phyloP scores from a whole-genome alignment of 1,139 yeast species.

The Lodderomyces theae region DNA sequence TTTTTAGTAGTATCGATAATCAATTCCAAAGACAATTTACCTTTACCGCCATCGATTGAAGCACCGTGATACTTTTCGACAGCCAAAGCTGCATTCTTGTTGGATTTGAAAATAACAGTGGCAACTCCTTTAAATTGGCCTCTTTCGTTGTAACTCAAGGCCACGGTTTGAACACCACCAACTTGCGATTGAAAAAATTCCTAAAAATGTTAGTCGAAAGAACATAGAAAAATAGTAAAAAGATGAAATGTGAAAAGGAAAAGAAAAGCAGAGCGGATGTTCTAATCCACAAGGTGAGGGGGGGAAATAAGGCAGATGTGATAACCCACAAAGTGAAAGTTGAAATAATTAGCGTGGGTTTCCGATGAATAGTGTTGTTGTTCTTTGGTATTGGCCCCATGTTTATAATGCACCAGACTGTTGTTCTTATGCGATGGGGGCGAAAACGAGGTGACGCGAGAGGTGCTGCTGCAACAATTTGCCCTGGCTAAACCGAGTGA shows the following conservation, averaged over 20 bases:
- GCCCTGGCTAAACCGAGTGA: too few relatives aligned
- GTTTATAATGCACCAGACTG: too few relatives aligned
- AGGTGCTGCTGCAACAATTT: too few relatives aligned
- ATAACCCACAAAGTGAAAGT: neutral
- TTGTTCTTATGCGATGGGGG: too few relatives aligned
- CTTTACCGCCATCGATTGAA: slow-evolving; percentile 85
- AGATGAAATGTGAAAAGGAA: slow-evolving; percentile 7
- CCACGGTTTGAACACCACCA: slow-evolving; percentile 76
- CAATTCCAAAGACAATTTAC: slow-evolving; percentile 77
- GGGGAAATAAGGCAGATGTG: too few relatives aligned
- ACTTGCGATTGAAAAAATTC: slow-evolving; percentile 86
- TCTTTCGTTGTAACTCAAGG: slow-evolving; percentile 76
- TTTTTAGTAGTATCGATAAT: slow-evolving; percentile 80
- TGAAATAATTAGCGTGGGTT: neutral
- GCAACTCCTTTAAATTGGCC: slow-evolving; percentile 94
- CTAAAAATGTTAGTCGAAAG: slow-evolving; percentile 38
- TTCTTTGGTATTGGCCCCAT: too few relatives aligned
- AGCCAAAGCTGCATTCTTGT: slow-evolving; percentile 67
- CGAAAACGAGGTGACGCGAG: too few relatives aligned
- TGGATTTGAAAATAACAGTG: slow-evolving; percentile 70
- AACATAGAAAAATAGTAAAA: slow-evolving; percentile 1
- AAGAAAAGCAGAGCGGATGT: slow-evolving; percentile 1
- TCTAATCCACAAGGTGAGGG: too few relatives aligned
- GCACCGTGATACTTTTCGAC: slow-evolving; percentile 87
- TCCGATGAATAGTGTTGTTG: too few relatives aligned